Evolutionary conservation across 2,329 filamentous ascomycete genomes (phyloP).

Genomic region (Colletotrichum filicis): DNA sequence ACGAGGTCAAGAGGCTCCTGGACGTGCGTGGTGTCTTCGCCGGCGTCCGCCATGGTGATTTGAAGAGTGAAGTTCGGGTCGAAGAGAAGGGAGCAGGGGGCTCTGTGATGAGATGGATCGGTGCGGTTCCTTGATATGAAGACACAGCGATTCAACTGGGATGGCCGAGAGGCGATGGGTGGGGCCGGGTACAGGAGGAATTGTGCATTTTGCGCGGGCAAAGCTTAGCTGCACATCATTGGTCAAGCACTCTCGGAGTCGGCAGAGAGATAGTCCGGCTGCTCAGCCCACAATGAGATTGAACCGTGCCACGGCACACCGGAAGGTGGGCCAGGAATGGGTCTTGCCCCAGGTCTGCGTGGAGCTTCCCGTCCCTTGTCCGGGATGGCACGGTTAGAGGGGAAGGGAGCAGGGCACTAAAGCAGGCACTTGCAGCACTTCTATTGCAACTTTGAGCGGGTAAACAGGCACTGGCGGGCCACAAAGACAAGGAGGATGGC

Average conservation of each 20-base stretch:
- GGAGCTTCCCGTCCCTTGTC: slow-evolving; percentile 25
- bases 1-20: slow-evolving; percentile 97
- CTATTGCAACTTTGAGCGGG: slow-evolving; percentile 1
- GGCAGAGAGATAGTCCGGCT: slow-evolving; percentile 18
- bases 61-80: background rate
- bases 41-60: slow-evolving; percentile 81
- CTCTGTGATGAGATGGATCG: background rate
- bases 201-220: slow-evolving; percentile 20
- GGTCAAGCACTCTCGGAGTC: background rate
- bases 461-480: background rate
- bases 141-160: slow-evolving; percentile 24
- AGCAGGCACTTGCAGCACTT: slow-evolving; percentile 23
- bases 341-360: slow-evolving; percentile 27
- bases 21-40: slow-evolving; percentile 77
- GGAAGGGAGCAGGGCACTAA: slow-evolving; percentile 27
- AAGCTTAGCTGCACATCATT: background rate
- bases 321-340: slow-evolving; percentile 30
- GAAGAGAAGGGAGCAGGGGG: background rate
- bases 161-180: slow-evolving; percentile 23
- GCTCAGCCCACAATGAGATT: slow-evolving; percentile 1
- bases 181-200: slow-evolving; percentile 26
- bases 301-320: slow-evolving; percentile 22
- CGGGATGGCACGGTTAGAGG: slow-evolving; percentile 28
- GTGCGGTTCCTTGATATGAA: slow-evolving; percentile 2
- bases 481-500: no score